Evolutionary conservation across 116 monocot species (phyloP).

Genomic region (Zostera marina): DNA sequence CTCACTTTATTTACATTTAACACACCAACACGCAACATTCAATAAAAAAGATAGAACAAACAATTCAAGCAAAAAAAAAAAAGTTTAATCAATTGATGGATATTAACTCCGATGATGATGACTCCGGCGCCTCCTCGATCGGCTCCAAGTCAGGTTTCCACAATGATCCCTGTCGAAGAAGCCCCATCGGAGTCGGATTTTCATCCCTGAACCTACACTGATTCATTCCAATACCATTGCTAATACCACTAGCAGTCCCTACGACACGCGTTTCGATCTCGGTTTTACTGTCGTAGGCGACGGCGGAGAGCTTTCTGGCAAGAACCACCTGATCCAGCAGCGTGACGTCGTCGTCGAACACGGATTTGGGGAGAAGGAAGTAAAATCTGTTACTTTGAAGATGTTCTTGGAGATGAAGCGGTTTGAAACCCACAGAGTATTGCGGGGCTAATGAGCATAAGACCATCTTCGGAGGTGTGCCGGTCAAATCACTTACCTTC

Average conservation of each 20-base stretch:
- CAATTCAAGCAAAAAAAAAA: no score
- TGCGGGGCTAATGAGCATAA: slow-evolving; percentile 46
- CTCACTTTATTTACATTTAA: no score
- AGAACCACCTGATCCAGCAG: slow-evolving; percentile 36
- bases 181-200: no score
- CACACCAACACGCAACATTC: no score
- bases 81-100: no score
- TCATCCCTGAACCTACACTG: no score
- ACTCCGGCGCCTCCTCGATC: no score
- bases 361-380: slow-evolving; percentile 52
- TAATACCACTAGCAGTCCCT: not conserved
- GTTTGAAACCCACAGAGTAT: slow-evolving; percentile 9
- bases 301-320: slow-evolving; percentile 32
- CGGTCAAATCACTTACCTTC: slow-evolving; percentile 27
- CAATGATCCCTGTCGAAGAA: no score
- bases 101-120: no score
- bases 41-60: no score
- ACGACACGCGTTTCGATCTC: not conserved
- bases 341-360: slow-evolving; percentile 33
- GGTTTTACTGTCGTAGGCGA: slow-evolving; percentile 12
- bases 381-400: slow-evolving; percentile 55
- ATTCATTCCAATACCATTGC: no score
- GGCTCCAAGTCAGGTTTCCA: no score
- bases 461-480: slow-evolving; percentile 21
- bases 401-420: slow-evolving; percentile 20